Evolutionary conservation across 768 basidiomycete species (phyloP), one percentile per base, ranked within the genome.

Genomic region (Grammothele lineata): DNA sequence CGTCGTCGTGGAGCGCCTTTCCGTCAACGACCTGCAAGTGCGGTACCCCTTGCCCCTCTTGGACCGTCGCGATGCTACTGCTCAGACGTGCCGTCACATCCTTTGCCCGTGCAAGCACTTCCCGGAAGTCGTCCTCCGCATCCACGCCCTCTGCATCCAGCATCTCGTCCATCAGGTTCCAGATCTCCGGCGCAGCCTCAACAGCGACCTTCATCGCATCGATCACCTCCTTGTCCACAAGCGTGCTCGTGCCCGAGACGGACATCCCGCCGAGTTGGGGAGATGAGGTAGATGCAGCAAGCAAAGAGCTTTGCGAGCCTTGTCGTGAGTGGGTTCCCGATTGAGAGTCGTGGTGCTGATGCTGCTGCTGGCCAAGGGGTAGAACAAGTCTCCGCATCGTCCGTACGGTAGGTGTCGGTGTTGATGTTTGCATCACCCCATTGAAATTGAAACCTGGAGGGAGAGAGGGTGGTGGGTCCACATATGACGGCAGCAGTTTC

Each of bases 181-280:
- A 97, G 19, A 91, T 85, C 21, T 74, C 71, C 10, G 87, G 85
- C 9, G 91, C 92, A 11, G 85, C 76, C 19, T 87, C 81, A 8
- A 92, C 80, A 12, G 93, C 88, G 7, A 70, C 69, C 54, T 83
- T 83, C 63, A 96, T 83, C 22, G 88, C 83, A 48, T 85, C 80
- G 6, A 94, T 67, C 3, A 88, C 79, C 56, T 90, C 87, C 43
- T 82, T 83, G 59, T 91, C 87, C 35, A 92, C 81, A 27, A 85
- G 70, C 21, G 75, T 78, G 50, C 77, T 78, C 15, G 85, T 80
- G 35, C 63, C 74, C 11, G 70, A 70, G 5, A n/a, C 78, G 72
- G 6, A 77, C 64, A 7, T 81, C 80, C 24, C 78, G 47, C 32
- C 68, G 17, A 70, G 62, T 3, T 63, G 71, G 26, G 70, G 74